Conservation (phyloP, 257 asterid species). For the Salvia rosmarinus region DNA sequence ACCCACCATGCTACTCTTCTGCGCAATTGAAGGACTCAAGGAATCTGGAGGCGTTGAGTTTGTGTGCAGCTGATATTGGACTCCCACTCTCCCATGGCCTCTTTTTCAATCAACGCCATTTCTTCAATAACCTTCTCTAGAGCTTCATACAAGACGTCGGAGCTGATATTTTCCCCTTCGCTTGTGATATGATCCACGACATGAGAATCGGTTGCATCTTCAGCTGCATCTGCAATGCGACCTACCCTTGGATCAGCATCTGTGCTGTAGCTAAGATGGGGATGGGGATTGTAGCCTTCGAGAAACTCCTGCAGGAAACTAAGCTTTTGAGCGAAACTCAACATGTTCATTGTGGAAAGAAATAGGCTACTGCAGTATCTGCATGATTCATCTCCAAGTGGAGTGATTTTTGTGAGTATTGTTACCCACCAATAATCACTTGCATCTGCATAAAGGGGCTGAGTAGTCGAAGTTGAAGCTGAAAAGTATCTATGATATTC, state of each 20-base stretch:
- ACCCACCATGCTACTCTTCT: too few relatives aligned
- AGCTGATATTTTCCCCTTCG: background rate
- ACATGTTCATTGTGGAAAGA: background rate
- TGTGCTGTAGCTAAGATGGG: background rate
- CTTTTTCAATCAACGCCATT: background rate
- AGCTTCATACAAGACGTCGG: background rate
- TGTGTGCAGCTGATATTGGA: too few relatives aligned
- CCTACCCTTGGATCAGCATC: constrained; percentile 2
- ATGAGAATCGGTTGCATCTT: constrained; percentile 28
- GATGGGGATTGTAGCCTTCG: too few relatives aligned
- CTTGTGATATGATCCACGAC: constrained; percentile 15
- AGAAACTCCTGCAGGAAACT: background rate
- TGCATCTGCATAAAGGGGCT: too few relatives aligned
- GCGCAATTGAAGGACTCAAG: too few relatives aligned
- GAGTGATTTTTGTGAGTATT: too few relatives aligned
- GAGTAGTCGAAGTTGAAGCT: background rate
- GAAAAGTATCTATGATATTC: background rate
- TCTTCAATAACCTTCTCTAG: constrained; percentile 6
- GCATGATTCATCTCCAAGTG: too few relatives aligned
- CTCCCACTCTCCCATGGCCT: background rate
- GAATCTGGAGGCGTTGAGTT: too few relatives aligned
- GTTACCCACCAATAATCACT: too few relatives aligned
- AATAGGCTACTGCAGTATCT: too few relatives aligned
- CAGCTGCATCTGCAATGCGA: background rate
- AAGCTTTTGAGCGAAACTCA: background rate